These are phyloP conservation scores for Paraleonurus japonicus DNA, from an alignment of 257 asterid species.

Conservation along the genomic window DNA sequence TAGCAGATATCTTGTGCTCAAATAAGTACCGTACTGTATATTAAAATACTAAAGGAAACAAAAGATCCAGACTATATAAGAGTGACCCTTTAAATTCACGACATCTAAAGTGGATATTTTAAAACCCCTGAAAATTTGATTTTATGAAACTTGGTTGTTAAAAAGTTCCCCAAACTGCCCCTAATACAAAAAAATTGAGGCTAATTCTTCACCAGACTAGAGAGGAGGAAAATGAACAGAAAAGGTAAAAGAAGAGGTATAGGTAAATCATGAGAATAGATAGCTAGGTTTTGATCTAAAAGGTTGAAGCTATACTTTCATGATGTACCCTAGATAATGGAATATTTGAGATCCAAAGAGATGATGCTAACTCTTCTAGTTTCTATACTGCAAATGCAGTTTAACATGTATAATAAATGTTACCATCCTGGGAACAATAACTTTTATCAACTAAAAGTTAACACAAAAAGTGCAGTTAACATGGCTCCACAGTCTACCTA, in stretches of 20 bases:
- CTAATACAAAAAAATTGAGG: background rate
- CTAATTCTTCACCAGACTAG: conserved; percentile 8
- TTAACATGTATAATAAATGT: conserved; percentile 21
- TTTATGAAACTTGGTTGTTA: background rate
- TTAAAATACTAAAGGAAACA: background rate
- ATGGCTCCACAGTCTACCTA: conserved; percentile 23
- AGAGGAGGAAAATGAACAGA: background rate
- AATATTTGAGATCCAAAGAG: conserved; percentile 4
- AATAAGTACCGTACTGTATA: background rate
- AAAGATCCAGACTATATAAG: background rate
- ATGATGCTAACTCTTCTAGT: conserved; percentile 21
- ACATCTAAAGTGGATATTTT: background rate
- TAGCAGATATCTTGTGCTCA: background rate
- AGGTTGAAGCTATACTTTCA: conserved; percentile 19
- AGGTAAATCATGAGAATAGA: conserved; percentile 6
- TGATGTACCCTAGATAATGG: conserved; percentile 25
- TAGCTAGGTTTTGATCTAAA: conserved; percentile 13
- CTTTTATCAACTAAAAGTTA: conserved; percentile 23
- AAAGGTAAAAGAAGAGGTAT: conserved; percentile 17
- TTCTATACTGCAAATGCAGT: conserved; percentile 7
- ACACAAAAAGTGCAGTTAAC: conserved; percentile 20
- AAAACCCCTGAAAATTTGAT: background rate
- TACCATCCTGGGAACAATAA: conserved; percentile 14
- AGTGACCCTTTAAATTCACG: background rate
- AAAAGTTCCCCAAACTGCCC: background rate